Conservation (phyloP, 352 stramenopile species). For the Hyaloperonospora brassicae region DNA sequence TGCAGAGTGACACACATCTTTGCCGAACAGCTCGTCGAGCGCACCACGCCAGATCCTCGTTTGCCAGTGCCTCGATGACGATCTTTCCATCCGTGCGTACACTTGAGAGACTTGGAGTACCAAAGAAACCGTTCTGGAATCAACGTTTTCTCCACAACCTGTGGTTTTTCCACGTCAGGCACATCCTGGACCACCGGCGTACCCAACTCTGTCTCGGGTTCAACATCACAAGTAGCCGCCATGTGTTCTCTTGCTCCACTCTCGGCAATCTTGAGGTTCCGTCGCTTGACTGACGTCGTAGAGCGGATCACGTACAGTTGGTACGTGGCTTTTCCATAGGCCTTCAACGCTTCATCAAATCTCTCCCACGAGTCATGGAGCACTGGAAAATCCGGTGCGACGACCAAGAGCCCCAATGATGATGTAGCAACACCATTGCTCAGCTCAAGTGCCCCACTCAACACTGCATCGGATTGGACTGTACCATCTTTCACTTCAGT, state of each 20-base stretch:
- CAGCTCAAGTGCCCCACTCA: conserved; percentile 1
- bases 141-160: conserved; percentile 26
- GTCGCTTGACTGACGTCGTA: conserved; percentile 62
- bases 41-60: conserved; percentile 46
- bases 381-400: conserved; percentile 36
- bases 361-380: conserved; percentile 56
- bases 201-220: conserved; percentile 1
- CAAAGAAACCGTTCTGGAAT: conserved; percentile 58
- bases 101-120: conserved; percentile 82
- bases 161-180: not conserved
- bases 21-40: conserved; percentile 58
- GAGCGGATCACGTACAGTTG: conserved; percentile 74
- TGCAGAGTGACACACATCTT: conserved; percentile 79
- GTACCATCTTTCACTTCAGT: conserved; percentile 3
- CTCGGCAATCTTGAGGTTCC: conserved; percentile 61
- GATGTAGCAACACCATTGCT: not conserved
- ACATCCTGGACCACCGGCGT: not conserved
- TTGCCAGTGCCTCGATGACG: conserved; percentile 58
- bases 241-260: conserved; percentile 18
- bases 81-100: conserved; percentile 73
- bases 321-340: conserved; percentile 51
- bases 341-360: conserved; percentile 56
- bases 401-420: conserved; percentile 17
- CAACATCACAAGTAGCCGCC: not conserved
- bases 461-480: not conserved